Base-by-base conservation (phyloP, 1,284 basidiomycete species). In the Heterobasidion annosum region DNA sequence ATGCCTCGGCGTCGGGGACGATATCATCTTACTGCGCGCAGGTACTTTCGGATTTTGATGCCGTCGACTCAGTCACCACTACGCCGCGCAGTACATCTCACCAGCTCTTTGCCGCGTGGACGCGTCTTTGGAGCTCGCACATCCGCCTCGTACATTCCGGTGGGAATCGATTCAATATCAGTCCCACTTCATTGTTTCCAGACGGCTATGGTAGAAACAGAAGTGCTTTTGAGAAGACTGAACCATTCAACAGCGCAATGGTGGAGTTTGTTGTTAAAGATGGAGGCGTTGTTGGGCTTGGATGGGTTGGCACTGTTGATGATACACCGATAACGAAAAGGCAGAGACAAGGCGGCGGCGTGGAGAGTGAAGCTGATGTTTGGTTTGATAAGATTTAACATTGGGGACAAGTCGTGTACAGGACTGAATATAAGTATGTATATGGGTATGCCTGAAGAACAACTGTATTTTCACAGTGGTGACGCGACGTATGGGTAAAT, bases 161-260 rank as follows among this genome's bases (percentile, higher is more conserved):
- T 8, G 51, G 46, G 7, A 51, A 59, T 42, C 51, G 44, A 32
- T 65, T 64, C 51, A 33, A 47, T 8, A 43, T 63, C 9, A 32
- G 50, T 9, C 48, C 57, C 9, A 57, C 60, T 16, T 52, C 52
- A 15, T 48, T 67, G 8, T 66, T 63, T 55, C 62, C 62, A 7
- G 40, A 59, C 9, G 65, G 65, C 4, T 67, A 62, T 51, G 64
- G 66, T 7, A 54, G 54, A 44, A 57, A 65, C 50, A 55, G 52
- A 46, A 63, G 56, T 9, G 57, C 65, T 16, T 67, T 67, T 49
- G 60, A 57, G 51, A 44, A 35, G 35, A 43, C 15, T 9, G 48
- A 50, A 18, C 48, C 44, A 40, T 18, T 51, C 13, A 47, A 16
- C 19, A 25, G 12, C 44, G 37, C 32, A 6, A 44, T 44, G 13